Evolutionary conservation across 768 basidiomycete genomes (phyloP).

Genomic region (Bullera alba): DNA sequence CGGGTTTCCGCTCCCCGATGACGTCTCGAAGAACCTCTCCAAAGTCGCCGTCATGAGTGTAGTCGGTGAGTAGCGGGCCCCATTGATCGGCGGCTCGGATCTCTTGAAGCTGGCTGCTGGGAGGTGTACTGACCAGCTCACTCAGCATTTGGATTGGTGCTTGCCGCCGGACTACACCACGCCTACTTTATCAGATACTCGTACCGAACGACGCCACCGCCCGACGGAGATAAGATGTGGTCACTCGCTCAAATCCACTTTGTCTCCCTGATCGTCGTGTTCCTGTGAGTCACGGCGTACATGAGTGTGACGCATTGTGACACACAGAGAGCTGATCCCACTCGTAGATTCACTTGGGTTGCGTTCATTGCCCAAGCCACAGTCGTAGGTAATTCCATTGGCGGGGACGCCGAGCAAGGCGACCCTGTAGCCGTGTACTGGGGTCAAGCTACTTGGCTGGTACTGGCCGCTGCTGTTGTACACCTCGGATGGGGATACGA

Average conservation of each 20-base stretch:
- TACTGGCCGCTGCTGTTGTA: constrained; percentile 28
- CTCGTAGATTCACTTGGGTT: constrained; percentile 33
- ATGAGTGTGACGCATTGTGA: too few relatives aligned
- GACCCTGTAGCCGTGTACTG: constrained; percentile 20
- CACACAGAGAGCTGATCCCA: constrained; percentile 9
- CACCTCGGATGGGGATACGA: constrained; percentile 39
- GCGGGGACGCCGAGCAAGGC: constrained; percentile 7
- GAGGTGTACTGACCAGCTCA: too few relatives aligned
- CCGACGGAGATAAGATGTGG: constrained; percentile 33
- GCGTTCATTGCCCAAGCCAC: constrained; percentile 36
- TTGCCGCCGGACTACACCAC: constrained; percentile 22
- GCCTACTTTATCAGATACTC: constrained; percentile 35
- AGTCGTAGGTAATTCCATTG: constrained; percentile 23
- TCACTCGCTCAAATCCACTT: constrained; percentile 27
- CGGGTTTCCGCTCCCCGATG: constrained; percentile 24
- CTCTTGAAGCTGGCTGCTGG: too few relatives aligned
- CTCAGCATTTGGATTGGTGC: constrained; percentile 27
- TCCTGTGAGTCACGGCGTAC: constrained; percentile 25
- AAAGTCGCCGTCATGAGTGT: constrained; percentile 27
- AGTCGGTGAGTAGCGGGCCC: constrained; percentile 4
- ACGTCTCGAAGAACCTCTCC: constrained; percentile 21
- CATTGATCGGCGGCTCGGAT: neutral
- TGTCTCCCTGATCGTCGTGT: constrained; percentile 22
- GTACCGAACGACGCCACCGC: constrained; percentile 17
- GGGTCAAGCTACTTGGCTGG: constrained; percentile 33